phyloP scores from a whole-genome alignment of 805 yeast genomes.

The Tetrapisispora phaffii region DNA sequence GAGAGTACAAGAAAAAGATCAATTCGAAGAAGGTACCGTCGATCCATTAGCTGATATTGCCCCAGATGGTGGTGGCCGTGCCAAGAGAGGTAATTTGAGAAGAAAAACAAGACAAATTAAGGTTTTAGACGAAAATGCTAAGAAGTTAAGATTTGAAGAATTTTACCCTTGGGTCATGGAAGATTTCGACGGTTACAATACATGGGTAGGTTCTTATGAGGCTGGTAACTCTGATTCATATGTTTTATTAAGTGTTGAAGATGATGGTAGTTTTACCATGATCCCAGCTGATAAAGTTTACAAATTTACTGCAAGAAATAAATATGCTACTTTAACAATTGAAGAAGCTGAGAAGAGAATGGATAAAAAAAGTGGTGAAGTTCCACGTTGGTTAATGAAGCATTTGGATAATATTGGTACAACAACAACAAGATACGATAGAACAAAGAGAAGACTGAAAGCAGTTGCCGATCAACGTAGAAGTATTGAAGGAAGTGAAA shows the following conservation, averaged over 20 bases:
- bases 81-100: constrained; percentile 44
- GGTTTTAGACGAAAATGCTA: constrained; percentile 70
- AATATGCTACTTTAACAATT: constrained; percentile 82
- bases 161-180: constrained; percentile 97
- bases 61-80: constrained; percentile 83
- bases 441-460: constrained; percentile 37
- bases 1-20: constrained; percentile 31
- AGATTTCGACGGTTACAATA: constrained; percentile 88
- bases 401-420: constrained; percentile 62
- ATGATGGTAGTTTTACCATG: constrained; percentile 75
- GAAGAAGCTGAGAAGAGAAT: constrained; percentile 95
- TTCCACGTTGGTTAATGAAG: constrained; percentile 94
- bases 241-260: constrained; percentile 75
- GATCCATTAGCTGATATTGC: constrained; percentile 59
- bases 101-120: constrained; percentile 79
- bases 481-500: constrained; percentile 31
- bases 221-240: constrained; percentile 80
- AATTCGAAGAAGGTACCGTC: constrained; percentile 28
- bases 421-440: constrained; percentile 41
- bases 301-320: constrained; percentile 85
- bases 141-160: constrained; percentile 86
- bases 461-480: constrained; percentile 38
- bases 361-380: constrained; percentile 60
- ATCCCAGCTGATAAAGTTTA: constrained; percentile 93
- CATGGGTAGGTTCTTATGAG: constrained; percentile 93